Evolutionary conservation across 345 rosid species (phyloP).

Genomic region (Citropsis articulata): DNA sequence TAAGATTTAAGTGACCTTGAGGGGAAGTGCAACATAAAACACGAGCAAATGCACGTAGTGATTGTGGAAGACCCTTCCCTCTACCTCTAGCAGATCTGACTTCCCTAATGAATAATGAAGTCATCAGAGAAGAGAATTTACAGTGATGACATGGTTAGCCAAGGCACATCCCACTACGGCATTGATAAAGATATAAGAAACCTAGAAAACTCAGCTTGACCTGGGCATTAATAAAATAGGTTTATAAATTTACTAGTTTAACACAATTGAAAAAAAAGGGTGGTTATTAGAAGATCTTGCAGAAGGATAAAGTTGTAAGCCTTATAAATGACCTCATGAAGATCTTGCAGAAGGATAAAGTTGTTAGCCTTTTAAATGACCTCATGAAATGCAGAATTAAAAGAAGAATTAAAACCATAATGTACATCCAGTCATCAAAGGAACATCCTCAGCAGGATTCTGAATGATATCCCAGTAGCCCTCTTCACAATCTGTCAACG

Average conservation of each 20-base stretch:
- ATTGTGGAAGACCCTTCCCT: conserved; percentile 80
- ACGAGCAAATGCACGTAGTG: conserved; percentile 86
- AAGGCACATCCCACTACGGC: not conserved
- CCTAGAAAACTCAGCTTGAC: not conserved
- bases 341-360: not conserved
- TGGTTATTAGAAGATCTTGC: not conserved
- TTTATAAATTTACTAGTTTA: not conserved
- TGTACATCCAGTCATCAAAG: not conserved
- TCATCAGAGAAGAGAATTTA: conserved; percentile 7
- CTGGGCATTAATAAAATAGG: not conserved
- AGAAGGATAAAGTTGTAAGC: not conserved
- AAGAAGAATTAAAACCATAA: not conserved
- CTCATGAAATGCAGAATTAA: not conserved
- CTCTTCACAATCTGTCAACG: not conserved
- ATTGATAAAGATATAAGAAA: not conserved
- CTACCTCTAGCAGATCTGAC: conserved; percentile 65
- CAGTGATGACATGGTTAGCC: not conserved
- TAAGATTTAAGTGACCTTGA: conserved; percentile 42
- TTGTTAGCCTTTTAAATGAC: not conserved
- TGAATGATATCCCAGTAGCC: not conserved
- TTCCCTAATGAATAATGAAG: conserved; percentile 45
- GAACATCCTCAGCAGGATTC: not conserved
- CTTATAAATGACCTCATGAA: not conserved
- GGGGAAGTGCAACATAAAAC: conserved; percentile 51
- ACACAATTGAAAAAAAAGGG: not conserved